Conservation (phyloP, 768 basidiomycete genomes). For the Trametes sanguinea region DNA sequence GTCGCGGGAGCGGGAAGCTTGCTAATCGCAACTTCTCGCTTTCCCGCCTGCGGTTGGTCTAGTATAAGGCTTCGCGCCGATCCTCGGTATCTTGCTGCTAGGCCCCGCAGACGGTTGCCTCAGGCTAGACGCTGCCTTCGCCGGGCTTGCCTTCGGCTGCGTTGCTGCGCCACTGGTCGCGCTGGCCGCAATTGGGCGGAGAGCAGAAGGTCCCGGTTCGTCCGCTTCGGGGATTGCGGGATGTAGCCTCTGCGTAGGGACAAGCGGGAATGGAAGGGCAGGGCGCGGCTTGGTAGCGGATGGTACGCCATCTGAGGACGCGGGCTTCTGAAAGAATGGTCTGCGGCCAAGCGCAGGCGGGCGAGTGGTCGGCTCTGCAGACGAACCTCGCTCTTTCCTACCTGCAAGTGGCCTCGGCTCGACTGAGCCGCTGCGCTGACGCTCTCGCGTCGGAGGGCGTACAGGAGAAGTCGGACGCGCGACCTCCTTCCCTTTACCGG, state of each 20-base stretch:
- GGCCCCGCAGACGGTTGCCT: constrained; percentile 33
- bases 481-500: constrained; percentile 21
- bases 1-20: constrained; percentile 13
- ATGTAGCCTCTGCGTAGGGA: constrained; percentile 9
- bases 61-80: constrained; percentile 37
- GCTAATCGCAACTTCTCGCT: not conserved
- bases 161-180: not conserved
- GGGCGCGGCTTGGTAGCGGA: constrained; percentile 5
- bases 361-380: constrained; percentile 37
- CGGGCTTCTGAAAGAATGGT: constrained; percentile 17
- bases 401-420: constrained; percentile 21
- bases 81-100: constrained; percentile 38
- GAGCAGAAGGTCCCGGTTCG: constrained; percentile 10
- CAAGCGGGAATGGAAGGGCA: constrained; percentile 19
- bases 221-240: constrained; percentile 27
- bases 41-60: constrained; percentile 23
- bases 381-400: constrained; percentile 35
- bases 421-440: constrained; percentile 16
- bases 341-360: constrained; percentile 14
- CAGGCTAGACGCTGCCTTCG: constrained; percentile 23
- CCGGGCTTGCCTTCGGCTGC: constrained; percentile 7
- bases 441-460: constrained; percentile 4
- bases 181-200: not conserved
- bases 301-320: constrained; percentile 13
- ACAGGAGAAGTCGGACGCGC: constrained; percentile 14